A percentile compares a stretch with the other conserved stretches of the same genome.
Conservation (phyloP, 2,329 filamentous ascomycete species). For the Exutisphaerella laricina region DNA sequence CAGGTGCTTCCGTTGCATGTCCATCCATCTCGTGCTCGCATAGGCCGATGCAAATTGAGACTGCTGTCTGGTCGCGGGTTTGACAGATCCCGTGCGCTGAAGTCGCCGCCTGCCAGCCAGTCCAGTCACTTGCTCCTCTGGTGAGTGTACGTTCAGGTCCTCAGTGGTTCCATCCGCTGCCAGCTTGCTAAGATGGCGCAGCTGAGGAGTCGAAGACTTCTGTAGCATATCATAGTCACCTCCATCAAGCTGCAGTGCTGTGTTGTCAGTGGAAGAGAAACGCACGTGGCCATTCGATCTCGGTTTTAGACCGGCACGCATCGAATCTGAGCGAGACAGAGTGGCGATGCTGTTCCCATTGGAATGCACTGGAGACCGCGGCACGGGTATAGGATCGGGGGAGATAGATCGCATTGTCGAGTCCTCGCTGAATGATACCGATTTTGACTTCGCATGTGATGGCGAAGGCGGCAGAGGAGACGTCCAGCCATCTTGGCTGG, state of each 20-base stretch:
- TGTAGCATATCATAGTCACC: constrained; percentile 72
- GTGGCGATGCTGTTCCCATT: constrained; percentile 30
- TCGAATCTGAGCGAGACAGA: constrained; percentile 34
- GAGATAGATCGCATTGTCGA: constrained; percentile 21
- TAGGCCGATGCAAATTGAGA: constrained; percentile 31
- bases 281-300: constrained; percentile 30
- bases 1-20: constrained; percentile 92
- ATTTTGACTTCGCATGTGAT: no score
- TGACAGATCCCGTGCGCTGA: constrained; percentile 58
- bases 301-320: constrained; percentile 32
- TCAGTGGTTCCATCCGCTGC: constrained; percentile 63
- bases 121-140: constrained; percentile 80
- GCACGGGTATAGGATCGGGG: constrained; percentile 19
- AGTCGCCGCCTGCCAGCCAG: constrained; percentile 77
- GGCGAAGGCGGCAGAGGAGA: constrained; percentile 23
- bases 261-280: constrained; percentile 28
- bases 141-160: constrained; percentile 72
- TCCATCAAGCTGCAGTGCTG: constrained; percentile 31
- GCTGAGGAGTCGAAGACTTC: constrained; percentile 82
- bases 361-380: constrained; percentile 6
- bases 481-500: constrained; percentile 18
- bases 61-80: constrained; percentile 46
- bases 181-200: constrained; percentile 82
- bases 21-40: constrained; percentile 94
- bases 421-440: constrained; percentile 21